These are phyloP conservation scores for Ustilaginoidea virens DNA, from an alignment of 2,329 filamentous ascomycete species.

Conservation along the genomic window DNA sequence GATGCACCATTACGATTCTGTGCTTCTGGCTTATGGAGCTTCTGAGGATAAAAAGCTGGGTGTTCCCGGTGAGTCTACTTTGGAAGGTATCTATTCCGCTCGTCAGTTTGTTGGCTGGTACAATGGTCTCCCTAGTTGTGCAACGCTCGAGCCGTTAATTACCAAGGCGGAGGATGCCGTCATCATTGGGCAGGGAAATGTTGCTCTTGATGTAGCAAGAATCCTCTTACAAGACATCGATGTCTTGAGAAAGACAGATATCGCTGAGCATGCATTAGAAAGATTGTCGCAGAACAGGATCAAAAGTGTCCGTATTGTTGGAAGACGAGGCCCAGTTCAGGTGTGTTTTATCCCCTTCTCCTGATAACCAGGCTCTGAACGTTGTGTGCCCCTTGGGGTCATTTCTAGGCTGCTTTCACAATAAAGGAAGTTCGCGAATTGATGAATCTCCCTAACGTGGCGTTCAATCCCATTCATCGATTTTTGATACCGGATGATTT, in stretches of 20 bases:
- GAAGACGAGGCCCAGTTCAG: constrained; percentile 78
- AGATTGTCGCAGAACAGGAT: constrained; percentile 57
- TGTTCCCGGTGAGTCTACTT: constrained; percentile 60
- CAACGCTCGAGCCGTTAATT: constrained; percentile 57
- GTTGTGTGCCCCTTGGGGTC: no score
- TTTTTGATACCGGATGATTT: constrained; percentile 52
- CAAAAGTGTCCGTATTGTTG: constrained; percentile 72
- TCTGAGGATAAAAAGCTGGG: constrained; percentile 66
- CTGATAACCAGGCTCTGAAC: background rate
- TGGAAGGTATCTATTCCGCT: constrained; percentile 70
- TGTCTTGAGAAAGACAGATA: constrained; percentile 66
- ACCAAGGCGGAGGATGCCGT: constrained; percentile 66
- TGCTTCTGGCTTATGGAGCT: constrained; percentile 87
- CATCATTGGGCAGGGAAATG: constrained; percentile 88
- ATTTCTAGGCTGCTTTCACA: constrained; percentile 64
- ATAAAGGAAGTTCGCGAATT: constrained; percentile 90
- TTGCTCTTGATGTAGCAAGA: constrained; percentile 83
- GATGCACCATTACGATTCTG: constrained; percentile 74
- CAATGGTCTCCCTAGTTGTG: constrained; percentile 79
- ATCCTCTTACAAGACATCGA: constrained; percentile 69
- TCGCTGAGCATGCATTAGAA: constrained; percentile 69
- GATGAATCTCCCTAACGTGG: constrained; percentile 57
- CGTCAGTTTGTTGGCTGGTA: constrained; percentile 97
- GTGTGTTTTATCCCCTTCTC: constrained; percentile 23
- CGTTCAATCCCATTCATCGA: constrained; percentile 53